These are phyloP conservation scores for Barbatosphaeria neglecta DNA, from an alignment of 495 filamentous ascomycete species.

Conservation along the genomic window DNA sequence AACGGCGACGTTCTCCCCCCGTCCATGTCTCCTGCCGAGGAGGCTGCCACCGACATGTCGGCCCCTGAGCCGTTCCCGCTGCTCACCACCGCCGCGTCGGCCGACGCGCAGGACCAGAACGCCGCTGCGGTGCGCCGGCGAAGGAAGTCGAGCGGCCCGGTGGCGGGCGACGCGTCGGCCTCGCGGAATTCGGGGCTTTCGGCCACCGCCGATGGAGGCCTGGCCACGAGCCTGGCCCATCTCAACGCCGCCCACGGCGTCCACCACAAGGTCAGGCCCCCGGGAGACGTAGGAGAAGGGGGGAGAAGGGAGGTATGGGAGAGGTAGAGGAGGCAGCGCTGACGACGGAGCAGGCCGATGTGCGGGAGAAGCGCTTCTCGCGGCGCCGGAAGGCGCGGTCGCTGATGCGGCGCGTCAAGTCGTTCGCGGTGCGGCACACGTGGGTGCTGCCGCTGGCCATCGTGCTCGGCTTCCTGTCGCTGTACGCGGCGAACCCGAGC, in stretches of 20 bases:
- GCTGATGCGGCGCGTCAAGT: conserved; percentile 52
- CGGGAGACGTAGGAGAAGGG: background rate
- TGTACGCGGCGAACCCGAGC: conserved; percentile 70
- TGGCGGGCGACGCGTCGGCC: no score
- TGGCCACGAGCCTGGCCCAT: conserved; percentile 30
- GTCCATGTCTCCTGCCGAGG: background rate
- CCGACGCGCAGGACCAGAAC: conserved; percentile 26
- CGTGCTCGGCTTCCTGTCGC: conserved; percentile 46
- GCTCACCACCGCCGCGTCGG: conserved; percentile 28
- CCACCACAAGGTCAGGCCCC: conserved; percentile 7
- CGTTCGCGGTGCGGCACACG: conserved; percentile 58
- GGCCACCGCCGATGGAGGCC: conserved; percentile 35
- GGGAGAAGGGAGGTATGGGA: background rate
- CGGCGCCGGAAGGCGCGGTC: conserved; percentile 50
- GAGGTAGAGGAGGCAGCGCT: no score
- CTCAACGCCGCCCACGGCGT: conserved; percentile 10
- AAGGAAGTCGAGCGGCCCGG: conserved; percentile 37
- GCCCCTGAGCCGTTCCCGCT: conserved; percentile 33
- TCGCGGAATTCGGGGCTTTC: no score
- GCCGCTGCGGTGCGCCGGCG: conserved; percentile 26
- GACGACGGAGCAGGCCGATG: background rate
- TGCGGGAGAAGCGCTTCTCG: conserved; percentile 28
- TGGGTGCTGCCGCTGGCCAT: conserved; percentile 72
- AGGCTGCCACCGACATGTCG: conserved; percentile 12
- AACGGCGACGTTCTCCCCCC: background rate